phyloP scores from a whole-genome alignment of 257 asterid species.

The Solanum commersonii region DNA sequence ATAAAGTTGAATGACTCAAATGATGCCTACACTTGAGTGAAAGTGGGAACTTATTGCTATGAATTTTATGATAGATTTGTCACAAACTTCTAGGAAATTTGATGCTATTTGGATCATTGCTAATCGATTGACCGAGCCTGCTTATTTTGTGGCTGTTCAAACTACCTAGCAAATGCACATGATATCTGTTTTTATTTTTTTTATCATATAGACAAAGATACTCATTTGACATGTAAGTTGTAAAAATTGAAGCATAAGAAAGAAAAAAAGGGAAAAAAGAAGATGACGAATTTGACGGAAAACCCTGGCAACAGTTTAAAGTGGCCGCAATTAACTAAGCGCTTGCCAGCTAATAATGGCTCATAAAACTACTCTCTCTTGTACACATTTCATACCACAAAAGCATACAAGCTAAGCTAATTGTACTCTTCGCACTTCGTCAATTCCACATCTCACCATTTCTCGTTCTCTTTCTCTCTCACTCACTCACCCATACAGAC shows the following conservation, averaged over 20 bases:
- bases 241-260: background rate
- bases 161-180: no score
- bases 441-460: background rate
- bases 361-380: background rate
- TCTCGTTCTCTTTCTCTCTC: background rate
- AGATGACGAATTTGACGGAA: background rate
- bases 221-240: background rate
- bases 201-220: no score
- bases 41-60: background rate
- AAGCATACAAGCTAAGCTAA: background rate
- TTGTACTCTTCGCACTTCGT: background rate
- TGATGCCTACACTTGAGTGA: background rate
- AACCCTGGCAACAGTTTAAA: background rate
- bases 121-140: background rate
- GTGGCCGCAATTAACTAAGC: background rate
- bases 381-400: background rate
- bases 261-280: background rate
- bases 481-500: background rate
- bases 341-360: background rate
- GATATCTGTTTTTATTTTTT: no score
- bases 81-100: background rate
- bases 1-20: background rate
- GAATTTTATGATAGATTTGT: background rate
- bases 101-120: background rate
- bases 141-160: background rate